Evolutionary conservation across 108 stramenopile genomes (phyloP), one percentile per base, ranked within the genome.

Genomic region (Mayamaea pseudoterrestris): DNA sequence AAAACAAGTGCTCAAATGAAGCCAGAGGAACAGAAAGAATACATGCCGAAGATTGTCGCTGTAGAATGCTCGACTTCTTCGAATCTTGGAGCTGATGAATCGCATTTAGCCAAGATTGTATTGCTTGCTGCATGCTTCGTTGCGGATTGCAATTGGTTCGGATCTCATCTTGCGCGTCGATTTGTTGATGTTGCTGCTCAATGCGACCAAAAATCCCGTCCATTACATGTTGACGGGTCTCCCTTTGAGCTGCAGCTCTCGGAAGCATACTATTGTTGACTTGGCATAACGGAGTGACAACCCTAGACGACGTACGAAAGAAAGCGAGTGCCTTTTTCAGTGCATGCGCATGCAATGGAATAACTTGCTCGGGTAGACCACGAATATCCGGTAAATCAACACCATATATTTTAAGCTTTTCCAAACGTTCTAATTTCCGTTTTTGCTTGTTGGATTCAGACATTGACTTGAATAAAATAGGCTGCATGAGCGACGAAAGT

Each of bases 311-410:
- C 7, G 50, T 30, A 7, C 31, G 17, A 53, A 59, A 63, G 57
- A 63, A 66, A 25, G 57, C 59, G 4, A 58, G 20, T 9, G 51
- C 21, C 2, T 24, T 29, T 29, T 59, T 52, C 30, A 66, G 31
- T 27, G 66, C 65, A 27, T 73, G 47, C 0, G 67, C 37, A 14
- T 67, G 62, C 17, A 50, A 16, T 17, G 72, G 72, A 27, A 63
- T 47, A 18, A 59, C 41, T 44, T 32, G 50, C 30, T 47, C 35
- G 14, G 72, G 66, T 29, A 73, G 50, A 22, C 57, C 55, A 20
- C 61, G 66, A 55, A 73, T 73, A 21, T 63, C 50, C 16, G 63
- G 62, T 9, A 51, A 36, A 24, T 60, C 47, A 14, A 63, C 53
- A 27, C 53, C 53, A 54, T 54, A 54, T 30, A 42, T 40, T 6